phyloP scores from a whole-genome alignment of 2,329 filamentous ascomycete genomes.

The Akanthomyces uredinophilus region DNA sequence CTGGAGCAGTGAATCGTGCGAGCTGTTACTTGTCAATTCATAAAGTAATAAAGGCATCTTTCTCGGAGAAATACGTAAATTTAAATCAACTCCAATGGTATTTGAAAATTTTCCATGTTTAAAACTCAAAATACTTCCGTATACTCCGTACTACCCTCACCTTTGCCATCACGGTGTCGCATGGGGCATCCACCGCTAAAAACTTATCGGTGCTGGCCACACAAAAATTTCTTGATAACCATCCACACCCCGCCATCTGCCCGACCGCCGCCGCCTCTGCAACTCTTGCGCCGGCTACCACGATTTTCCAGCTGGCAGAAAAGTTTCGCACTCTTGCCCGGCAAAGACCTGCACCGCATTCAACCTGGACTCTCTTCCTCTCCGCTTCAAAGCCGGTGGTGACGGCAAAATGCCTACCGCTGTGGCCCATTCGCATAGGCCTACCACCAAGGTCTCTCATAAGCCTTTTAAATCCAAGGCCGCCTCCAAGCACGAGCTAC shows the following conservation, averaged over 20 bases:
- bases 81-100: no score
- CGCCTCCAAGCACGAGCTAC: slow-evolving; percentile 79
- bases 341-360: background rate
- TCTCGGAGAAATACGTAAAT: no score
- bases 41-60: background rate
- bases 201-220: slow-evolving; percentile 15
- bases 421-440: slow-evolving; percentile 77
- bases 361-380: slow-evolving; percentile 69
- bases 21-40: background rate
- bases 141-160: background rate
- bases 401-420: slow-evolving; percentile 69
- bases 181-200: slow-evolving; percentile 12
- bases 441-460: slow-evolving; percentile 81
- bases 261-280: slow-evolving; percentile 28
- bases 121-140: no score
- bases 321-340: background rate
- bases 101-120: no score
- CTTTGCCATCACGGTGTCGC: slow-evolving; percentile 2
- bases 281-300: slow-evolving; percentile 20
- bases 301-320: background rate
- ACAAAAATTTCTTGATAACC: slow-evolving; percentile 29
- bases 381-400: slow-evolving; percentile 79
- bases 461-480: slow-evolving; percentile 93
- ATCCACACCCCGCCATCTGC: slow-evolving; percentile 16
- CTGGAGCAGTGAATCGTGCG: background rate